Evolutionary conservation across 2,329 filamentous ascomycete species (phyloP).

Genomic region (Penicillium sp.): DNA sequence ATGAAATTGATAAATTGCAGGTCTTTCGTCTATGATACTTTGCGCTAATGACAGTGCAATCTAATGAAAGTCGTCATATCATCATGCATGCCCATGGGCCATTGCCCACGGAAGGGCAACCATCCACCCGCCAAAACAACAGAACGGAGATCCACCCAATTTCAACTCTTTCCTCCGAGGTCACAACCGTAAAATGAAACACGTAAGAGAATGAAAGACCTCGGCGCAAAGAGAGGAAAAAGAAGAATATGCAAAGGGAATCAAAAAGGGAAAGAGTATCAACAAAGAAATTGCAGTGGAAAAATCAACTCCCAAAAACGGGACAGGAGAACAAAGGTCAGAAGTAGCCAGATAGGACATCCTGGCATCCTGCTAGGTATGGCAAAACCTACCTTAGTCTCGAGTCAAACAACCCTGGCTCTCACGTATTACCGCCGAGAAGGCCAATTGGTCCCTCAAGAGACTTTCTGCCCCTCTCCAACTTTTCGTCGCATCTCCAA

Average conservation of each 20-base stretch:
- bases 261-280: background rate
- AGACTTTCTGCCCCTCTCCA: background rate
- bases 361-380: background rate
- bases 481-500: background rate
- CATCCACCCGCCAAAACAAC: background rate
- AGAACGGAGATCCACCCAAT: background rate
- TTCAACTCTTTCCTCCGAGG: conserved; percentile 1
- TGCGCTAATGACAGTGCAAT: background rate
- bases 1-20: background rate
- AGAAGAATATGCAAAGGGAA: background rate
- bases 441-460: background rate
- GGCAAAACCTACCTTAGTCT: background rate
- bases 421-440: background rate
- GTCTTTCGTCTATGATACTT: background rate
- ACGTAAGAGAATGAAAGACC: background rate
- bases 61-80: background rate
- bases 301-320: background rate
- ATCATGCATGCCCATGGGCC: background rate
- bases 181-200: background rate
- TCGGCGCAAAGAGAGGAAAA: background rate
- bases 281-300: background rate
- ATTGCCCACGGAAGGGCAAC: background rate
- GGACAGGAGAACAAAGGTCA: background rate
- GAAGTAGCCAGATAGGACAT: background rate
- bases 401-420: background rate